Conservation (phyloP, 2,329 filamentous ascomycete species). For the Escovopsis sp. region DNA sequence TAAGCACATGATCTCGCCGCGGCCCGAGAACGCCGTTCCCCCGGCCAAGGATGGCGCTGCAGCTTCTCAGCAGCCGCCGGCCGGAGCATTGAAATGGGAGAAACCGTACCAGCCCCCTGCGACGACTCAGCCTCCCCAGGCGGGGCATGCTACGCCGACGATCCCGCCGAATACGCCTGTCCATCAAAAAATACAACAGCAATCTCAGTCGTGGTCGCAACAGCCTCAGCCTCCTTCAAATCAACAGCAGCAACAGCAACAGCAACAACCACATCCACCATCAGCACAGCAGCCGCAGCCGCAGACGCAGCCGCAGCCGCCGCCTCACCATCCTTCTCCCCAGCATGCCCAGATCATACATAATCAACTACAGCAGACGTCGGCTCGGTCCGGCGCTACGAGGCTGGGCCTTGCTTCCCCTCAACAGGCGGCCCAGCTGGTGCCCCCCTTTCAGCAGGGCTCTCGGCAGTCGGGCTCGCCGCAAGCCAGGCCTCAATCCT, state of each 20-base stretch:
- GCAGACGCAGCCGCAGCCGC: conserved; percentile 9
- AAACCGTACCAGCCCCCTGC: conserved; percentile 24
- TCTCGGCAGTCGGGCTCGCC: conserved; percentile 13
- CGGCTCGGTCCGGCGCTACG: conserved; percentile 9
- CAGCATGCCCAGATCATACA: conserved; percentile 6
- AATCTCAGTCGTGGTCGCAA: conserved; percentile 6
- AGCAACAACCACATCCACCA: too few species aligned
- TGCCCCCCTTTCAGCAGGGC: conserved; percentile 20
- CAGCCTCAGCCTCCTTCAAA: conserved; percentile 6
- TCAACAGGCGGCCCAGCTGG: conserved; percentile 20
- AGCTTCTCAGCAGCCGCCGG: conserved; percentile 9
- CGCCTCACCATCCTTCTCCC: conserved; percentile 8
- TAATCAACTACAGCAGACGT: conserved; percentile 9
- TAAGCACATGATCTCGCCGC: conserved; percentile 18
- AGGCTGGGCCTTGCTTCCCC: conserved; percentile 20
- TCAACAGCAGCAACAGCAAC: conserved; percentile 9
- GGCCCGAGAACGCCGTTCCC: conserved; percentile 13
- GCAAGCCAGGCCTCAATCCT: conserved; percentile 16
- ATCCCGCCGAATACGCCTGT: conserved; percentile 10
- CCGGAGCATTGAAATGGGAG: conserved; percentile 23
- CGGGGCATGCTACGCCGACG: conserved; percentile 13
- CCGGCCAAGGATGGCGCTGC: conserved; percentile 14
- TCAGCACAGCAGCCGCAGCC: conserved; percentile 8
- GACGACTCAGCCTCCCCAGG: conserved; percentile 10
- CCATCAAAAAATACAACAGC: conserved; percentile 10